Evolutionary conservation across 805 yeast genomes (phyloP), one percentile per base, ranked within the genome.

Genomic region (Nakazawaea laoshanensis): DNA sequence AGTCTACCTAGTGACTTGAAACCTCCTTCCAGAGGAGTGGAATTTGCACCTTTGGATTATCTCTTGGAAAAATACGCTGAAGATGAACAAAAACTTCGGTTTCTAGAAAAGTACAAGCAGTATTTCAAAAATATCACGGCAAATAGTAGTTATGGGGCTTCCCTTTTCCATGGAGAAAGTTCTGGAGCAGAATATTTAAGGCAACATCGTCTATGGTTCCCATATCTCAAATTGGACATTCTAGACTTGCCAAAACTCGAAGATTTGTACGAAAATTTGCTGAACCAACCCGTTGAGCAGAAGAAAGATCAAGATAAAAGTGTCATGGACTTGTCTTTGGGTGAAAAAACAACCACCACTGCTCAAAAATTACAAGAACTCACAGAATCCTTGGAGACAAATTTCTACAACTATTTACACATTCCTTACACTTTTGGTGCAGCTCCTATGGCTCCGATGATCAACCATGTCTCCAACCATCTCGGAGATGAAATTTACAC

Each of bases 381-480:
- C 8, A 27, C 39, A 3, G 35, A 22, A 7, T 10, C 35, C 2
- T 28, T 31, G 19, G 39, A 36, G 27, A 36, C 39, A 6, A 42
- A 33, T 19, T 42, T 42, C 29, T 33, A 21, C 39, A 34, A 38
- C 30, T 34, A 53, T 27, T 24, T 52, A n/a, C 49, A 50, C 27
- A 35, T 42, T 4, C 65, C 70, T 1, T 44, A 55, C 4, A 19
- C 63, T 0, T 51, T 69, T 32, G 61, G 70, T 2, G 57, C 52
- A 19, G 46, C 41, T 5, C 56, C 59, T n/a, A 33, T 65, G 1
- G 70, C 74, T 4, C 50, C 67, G 0, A 42, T 70, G 13, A 45
- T 57, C 0, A 65, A 66, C 41, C 74, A 72, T 39, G 49, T 67
- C 4, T 38, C 67, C 0, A 56, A 59, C n/a, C 59, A 57, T 8